Evolutionary conservation across 2,329 filamentous ascomycete species (phyloP), one percentile per base, ranked within the genome.

Genomic region (Neopestalotiopsis clavispora): DNA sequence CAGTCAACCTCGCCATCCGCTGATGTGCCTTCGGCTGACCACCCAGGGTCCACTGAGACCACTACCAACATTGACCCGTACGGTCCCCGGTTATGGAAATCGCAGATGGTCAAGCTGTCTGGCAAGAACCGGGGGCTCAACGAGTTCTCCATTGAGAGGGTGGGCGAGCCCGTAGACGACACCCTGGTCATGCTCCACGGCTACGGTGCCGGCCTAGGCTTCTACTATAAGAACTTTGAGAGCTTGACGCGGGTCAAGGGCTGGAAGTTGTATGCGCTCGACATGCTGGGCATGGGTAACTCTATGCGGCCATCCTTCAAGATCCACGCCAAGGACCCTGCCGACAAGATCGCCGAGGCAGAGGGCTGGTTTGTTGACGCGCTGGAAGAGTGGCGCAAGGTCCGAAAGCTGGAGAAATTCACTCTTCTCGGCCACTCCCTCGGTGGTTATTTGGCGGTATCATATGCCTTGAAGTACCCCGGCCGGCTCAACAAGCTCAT

Each of bases 161-260:
- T 94, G 1, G 94, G 90, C 45, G 95, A 98, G 77, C 81, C 91
- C 4, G 88, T 90, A 0, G 91, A 97, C 61, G 91, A 98, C 76
- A 96, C 94, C 58, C 85, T 99, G 17, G 95, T 99, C 59, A 97
- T 99, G 89, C 84, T 99, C 4, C 96, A 99, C 78, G 96, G 96
- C 70, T 99, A 99, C 80, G 96, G 96, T 61, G 96, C 96, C 2
- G 96, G 96, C 0, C 86, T 99, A 0, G 96, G 95, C 28, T 98
- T 99, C 82, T 99, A 97, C 85, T 99, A 98, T 86, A 95, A 96
- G 82, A 99, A 99, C 79, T 97, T 97, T 70, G 96, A 99, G 80
- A 90, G 91, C 5, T 83, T 99, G 42, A 95, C 92, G 60, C 90
- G 95, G 20, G 83, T 90, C 1, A 85, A 87, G 34, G 94, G 95